Percentiles rank a stretch among this genome's conserved stretches.
Conservation (phyloP, 768 basidiomycete genomes). For the Favolaschia claudopus region DNA sequence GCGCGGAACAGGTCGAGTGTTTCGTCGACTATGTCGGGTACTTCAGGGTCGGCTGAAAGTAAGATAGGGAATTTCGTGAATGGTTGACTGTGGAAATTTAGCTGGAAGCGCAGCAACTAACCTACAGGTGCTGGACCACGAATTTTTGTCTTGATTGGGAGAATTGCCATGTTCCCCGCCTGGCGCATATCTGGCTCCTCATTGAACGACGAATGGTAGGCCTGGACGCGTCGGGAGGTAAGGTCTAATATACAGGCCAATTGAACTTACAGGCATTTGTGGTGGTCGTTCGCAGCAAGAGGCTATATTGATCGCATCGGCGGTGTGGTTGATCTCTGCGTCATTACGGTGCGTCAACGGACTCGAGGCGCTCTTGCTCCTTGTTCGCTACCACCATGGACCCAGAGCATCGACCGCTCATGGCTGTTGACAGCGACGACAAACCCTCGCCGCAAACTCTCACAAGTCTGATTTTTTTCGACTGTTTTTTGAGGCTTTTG, state of each 20-base stretch:
- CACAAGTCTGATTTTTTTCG: conserved; percentile 63
- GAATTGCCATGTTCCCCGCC: conserved; percentile 88
- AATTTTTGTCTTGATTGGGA: conserved; percentile 91
- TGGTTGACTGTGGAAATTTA: conserved; percentile 22
- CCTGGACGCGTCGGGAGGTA: conserved; percentile 55
- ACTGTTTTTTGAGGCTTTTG: background rate
- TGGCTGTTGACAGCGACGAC: conserved; percentile 52
- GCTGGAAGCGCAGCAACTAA: conserved; percentile 39
- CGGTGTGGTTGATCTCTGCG: background rate
- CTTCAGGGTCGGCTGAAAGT: conserved; percentile 72
- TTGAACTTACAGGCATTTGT: conserved; percentile 61
- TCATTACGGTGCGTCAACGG: conserved; percentile 2
- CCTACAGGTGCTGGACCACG: conserved; percentile 91
- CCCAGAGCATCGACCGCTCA: conserved; percentile 54
- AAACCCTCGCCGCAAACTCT: conserved; percentile 75
- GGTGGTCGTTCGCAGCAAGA: conserved; percentile 2
- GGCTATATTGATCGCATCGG: background rate
- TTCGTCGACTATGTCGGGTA: conserved; percentile 94
- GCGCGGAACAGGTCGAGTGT: conserved; percentile 96
- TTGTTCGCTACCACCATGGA: conserved; percentile 42
- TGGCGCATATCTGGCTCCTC: conserved; percentile 81
- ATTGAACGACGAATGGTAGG: conserved; percentile 95
- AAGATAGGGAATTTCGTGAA: conserved; percentile 19
- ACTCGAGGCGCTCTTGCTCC: background rate
- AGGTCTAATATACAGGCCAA: conserved; percentile 17